Conservation (phyloP, 148 eudicot genomes). For the Rhododendron ferrugineum region DNA sequence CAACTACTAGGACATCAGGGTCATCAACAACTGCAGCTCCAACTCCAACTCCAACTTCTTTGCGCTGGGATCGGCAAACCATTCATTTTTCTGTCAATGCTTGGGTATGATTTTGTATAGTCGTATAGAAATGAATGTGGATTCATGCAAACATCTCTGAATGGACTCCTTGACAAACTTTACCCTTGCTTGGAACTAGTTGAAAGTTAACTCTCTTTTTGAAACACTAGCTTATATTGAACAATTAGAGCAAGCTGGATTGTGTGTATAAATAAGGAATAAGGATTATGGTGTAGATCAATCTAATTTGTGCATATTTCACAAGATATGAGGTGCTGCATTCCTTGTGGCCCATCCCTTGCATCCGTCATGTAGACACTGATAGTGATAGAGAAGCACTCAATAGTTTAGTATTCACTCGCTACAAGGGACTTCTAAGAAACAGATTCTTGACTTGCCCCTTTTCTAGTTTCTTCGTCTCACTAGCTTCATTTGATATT, state of each 20-base stretch:
- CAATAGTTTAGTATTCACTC: neutral
- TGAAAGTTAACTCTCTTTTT: neutral
- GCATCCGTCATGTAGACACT: neutral
- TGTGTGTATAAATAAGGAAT: neutral
- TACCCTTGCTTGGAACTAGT: neutral
- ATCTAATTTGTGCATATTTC: neutral
- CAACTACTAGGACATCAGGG: slow-evolving; percentile 61
- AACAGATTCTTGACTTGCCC: neutral
- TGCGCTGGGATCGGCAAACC: slow-evolving; percentile 84
- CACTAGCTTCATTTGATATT: neutral
- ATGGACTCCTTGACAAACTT: neutral
- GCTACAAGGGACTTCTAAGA: neutral
- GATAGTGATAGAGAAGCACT: neutral
- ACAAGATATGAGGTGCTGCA: neutral
- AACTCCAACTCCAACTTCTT: slow-evolving; percentile 56
- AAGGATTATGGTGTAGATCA: neutral
- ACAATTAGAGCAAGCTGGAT: neutral
- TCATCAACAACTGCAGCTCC: slow-evolving; percentile 47
- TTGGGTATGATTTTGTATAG: slow-evolving; percentile 47
- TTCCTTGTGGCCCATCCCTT: slow-evolving; percentile 4
- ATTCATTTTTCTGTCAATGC: slow-evolving; percentile 88
- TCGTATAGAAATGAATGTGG: neutral
- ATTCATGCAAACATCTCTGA: neutral
- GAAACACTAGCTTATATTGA: neutral
- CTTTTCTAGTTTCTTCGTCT: neutral